Percentiles rank a stretch among this genome's conserved stretches.
phyloP scores from a whole-genome alignment of 257 asterid genomes.

The Buddleja alternifolia region DNA sequence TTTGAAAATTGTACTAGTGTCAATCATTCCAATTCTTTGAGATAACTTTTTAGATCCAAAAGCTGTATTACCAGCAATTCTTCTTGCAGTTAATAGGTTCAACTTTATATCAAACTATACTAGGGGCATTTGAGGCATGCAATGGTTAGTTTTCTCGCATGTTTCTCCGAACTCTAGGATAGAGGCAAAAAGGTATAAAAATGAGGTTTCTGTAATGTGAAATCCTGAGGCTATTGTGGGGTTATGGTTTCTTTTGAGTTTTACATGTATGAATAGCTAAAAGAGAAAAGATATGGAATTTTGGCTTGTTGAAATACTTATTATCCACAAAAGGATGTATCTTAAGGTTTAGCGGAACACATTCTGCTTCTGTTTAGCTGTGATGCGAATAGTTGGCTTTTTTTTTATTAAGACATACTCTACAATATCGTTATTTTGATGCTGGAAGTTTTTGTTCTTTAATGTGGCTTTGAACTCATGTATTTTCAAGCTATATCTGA shows the following conservation, averaged over 20 bases:
- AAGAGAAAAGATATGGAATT: not conserved
- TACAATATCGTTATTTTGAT: conserved; percentile 14
- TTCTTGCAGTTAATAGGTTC: not conserved
- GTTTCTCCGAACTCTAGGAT: not conserved
- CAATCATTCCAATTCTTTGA: not conserved
- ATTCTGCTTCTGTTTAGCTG: not conserved
- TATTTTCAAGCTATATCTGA: conserved; percentile 26
- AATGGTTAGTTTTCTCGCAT: conserved; percentile 7
- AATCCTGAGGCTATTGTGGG: not conserved
- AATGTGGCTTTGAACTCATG: conserved; percentile 8
- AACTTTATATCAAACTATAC: not conserved
- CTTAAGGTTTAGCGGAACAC: not conserved
- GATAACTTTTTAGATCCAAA: not conserved
- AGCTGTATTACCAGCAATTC: not conserved
- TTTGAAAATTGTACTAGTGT: not conserved
- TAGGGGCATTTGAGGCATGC: not conserved
- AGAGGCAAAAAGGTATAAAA: not conserved
- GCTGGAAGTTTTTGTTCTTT: not conserved
- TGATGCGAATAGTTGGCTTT: not conserved
- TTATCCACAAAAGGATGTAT: not conserved
- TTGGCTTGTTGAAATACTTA: not conserved
- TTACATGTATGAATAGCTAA: not conserved
- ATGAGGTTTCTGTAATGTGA: not conserved
- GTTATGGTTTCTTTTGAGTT: not conserved
- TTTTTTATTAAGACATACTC: not conserved